A percentile compares a stretch with the other conserved stretches of the same genome.
phyloP scores from a whole-genome alignment of 2,329 filamentous ascomycete genomes.

The Pseudogymnoascus sp. region DNA sequence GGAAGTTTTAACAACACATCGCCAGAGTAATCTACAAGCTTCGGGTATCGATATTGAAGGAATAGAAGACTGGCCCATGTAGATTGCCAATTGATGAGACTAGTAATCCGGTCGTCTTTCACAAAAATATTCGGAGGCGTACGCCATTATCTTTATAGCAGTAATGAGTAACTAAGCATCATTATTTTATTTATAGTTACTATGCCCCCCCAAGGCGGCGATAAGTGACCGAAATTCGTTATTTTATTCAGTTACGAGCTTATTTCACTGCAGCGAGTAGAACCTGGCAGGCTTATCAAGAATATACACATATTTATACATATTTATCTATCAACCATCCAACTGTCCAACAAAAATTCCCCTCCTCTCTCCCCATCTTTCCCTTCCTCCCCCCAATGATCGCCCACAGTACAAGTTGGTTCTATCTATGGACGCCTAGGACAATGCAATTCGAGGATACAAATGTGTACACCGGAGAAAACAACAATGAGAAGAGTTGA shows the following conservation, averaged over 20 bases:
- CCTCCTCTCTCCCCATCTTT: background rate
- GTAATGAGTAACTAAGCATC: no score
- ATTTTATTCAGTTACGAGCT: no score
- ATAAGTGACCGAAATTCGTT: no score
- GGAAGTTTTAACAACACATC: constrained; percentile 25
- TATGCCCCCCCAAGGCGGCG: no score
- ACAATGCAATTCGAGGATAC: constrained; percentile 7
- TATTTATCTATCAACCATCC: constrained; percentile 3
- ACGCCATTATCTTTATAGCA: no score
- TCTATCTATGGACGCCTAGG: constrained; percentile 3
- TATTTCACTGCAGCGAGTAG: background rate
- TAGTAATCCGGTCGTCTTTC: constrained; percentile 28
- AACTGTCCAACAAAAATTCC: background rate
- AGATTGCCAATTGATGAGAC: constrained; percentile 46
- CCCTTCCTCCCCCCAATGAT: background rate
- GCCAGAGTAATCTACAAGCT: constrained; percentile 26
- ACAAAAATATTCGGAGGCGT: constrained; percentile 34
- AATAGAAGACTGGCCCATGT: constrained; percentile 38
- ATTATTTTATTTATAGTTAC: no score
- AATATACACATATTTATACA: constrained; percentile 7
- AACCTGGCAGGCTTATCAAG: background rate
- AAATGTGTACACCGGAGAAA: constrained; percentile 3
- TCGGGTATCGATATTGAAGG: constrained; percentile 22
- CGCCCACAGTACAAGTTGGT: constrained; percentile 2
- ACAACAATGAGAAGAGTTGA: constrained; percentile 8